Base-by-base conservation (phyloP, 352 stramenopile genomes). In the Phytophthora agathidicida region DNA sequence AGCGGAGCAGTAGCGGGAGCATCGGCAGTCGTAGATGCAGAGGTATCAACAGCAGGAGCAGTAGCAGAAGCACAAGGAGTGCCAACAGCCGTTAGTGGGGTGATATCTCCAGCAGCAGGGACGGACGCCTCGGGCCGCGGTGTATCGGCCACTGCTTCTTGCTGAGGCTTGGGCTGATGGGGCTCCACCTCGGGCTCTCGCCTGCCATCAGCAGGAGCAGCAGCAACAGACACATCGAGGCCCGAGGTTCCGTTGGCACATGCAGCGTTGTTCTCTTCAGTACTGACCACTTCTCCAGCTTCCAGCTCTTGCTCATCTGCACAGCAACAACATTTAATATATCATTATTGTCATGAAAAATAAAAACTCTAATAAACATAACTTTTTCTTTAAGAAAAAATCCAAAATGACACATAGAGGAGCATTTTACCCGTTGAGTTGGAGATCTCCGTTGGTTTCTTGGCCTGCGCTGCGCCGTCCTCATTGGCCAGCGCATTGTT, bases 201-300 rank as follows among this genome's bases (percentile, higher is more conserved):
- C 51, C 58, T 48, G 47, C 41, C 53, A 50, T 50, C 44, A 55
- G 26, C 28, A 61, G 31, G 30, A 63, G 42, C 60, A 47, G 45
- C 60, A 53, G 31, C 57, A n/a, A n/a, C n/a, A 73, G 62, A 66
- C 51, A 58, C 51, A 37, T 47, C 44, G 26, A 19, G 13, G 45
- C 51, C 57, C 39, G 36, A 61, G 61, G 46, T 19, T 60, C 44
- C 56, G 24, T 68, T 68, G 36, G 48, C 57, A 65, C 62, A 56
- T 52, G 47, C 35, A 65, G 46, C 49, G n/a, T 56, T 35, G 62
- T 68, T 70, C 14, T 72, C 67, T 58, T 68, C 44, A 11, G 30
- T 73, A 86, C 68, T 79, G 54, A 86, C 73, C 73, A 83, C 68
- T 81, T 83, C 73, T 60, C 76, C 76, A 51, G 73, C 76, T 65